Percentiles rank a stretch among this genome's conserved stretches.
These are phyloP conservation scores for Malassezia sympodialis DNA, from an alignment of 1,284 basidiomycete species.

Conservation along the genomic window DNA sequence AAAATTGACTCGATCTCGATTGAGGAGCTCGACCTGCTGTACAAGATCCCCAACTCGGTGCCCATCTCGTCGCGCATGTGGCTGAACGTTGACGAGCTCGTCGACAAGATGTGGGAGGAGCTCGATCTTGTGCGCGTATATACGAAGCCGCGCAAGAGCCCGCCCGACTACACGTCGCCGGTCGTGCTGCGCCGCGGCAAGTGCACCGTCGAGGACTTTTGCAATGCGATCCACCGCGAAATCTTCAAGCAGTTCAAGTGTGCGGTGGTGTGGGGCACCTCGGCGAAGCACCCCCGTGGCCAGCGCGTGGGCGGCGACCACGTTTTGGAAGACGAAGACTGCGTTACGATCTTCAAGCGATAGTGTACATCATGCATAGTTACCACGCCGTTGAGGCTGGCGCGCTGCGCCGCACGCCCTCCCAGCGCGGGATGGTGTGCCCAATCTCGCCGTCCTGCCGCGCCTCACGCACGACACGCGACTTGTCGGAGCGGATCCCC, in stretches of 20 bases:
- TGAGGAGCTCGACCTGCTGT: conserved; percentile 91
- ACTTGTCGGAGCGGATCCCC: conserved; percentile 37
- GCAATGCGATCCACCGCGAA: conserved; percentile 72
- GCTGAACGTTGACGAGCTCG: conserved; percentile 92
- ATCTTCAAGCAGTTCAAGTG: conserved; percentile 87
- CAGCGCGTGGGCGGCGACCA: conserved; percentile 71
- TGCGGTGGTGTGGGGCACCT: conserved; percentile 83
- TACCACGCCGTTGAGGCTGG: conserved; percentile 10
- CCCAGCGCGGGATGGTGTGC: conserved; percentile 32
- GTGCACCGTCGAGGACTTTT: conserved; percentile 72
- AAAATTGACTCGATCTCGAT: conserved; percentile 87
- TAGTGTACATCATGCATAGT: conserved; percentile 11
- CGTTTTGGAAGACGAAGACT: conserved; percentile 36
- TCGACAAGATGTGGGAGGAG: conserved; percentile 54
- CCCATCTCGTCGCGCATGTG: conserved; percentile 86
- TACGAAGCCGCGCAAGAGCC: conserved; percentile 82
- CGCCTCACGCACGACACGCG: conserved; percentile 23
- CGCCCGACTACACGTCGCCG: conserved; percentile 69
- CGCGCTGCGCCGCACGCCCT: conserved; percentile 18
- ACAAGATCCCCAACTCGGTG: conserved; percentile 80
- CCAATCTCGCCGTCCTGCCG: conserved; percentile 12
- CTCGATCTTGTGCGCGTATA: conserved; percentile 55
- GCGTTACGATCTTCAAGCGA: conserved; percentile 35
- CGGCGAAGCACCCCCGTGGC: conserved; percentile 87
- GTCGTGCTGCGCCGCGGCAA: conserved; percentile 59